These are phyloP conservation scores for Plasmodium yoelii DNA, from an alignment of 169 alveolate genomes.

Conservation along the genomic window DNA sequence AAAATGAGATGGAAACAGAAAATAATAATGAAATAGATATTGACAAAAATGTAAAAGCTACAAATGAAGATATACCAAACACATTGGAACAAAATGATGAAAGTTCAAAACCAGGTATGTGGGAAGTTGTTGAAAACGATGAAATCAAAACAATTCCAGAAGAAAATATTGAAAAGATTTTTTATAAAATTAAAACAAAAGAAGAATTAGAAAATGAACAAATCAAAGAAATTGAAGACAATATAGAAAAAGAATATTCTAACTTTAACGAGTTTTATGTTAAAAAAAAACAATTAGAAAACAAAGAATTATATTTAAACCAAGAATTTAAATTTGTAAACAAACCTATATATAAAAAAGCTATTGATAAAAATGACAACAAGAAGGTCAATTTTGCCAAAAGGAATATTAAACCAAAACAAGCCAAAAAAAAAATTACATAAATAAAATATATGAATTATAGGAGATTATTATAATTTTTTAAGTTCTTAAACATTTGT, in stretches of 20 bases:
- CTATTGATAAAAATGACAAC: conserved; percentile 46
- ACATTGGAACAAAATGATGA: conserved; percentile 2
- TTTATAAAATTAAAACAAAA: conserved; percentile 61
- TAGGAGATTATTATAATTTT: too few relatives aligned
- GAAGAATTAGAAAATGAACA: conserved; percentile 57
- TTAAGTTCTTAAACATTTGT: too few relatives aligned
- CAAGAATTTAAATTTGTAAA: conserved; percentile 68
- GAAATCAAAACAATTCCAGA: conserved; percentile 31
- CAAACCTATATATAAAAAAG: conserved; percentile 69
- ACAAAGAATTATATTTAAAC: conserved; percentile 47
- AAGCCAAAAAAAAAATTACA: conserved; percentile 50
- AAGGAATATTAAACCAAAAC: conserved; percentile 33
- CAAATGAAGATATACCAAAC: conserved; percentile 2
- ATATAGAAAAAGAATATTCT: conserved; percentile 63
- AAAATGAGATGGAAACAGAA: not conserved
- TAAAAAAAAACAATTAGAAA: conserved; percentile 70
- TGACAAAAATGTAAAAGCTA: conserved; percentile 1
- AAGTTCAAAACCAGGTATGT: conserved; percentile 52
- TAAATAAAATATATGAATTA: not conserved
- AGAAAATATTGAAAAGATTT: conserved; percentile 56
- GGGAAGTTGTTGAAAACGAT: conserved; percentile 45
- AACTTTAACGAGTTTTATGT: conserved; percentile 53
- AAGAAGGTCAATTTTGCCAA: conserved; percentile 66
- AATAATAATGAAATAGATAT: not conserved
- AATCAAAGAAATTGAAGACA: conserved; percentile 20